Evolutionary conservation across 441 rosid genomes (phyloP).

Genomic region (Bocquillonia castaneifolia): DNA sequence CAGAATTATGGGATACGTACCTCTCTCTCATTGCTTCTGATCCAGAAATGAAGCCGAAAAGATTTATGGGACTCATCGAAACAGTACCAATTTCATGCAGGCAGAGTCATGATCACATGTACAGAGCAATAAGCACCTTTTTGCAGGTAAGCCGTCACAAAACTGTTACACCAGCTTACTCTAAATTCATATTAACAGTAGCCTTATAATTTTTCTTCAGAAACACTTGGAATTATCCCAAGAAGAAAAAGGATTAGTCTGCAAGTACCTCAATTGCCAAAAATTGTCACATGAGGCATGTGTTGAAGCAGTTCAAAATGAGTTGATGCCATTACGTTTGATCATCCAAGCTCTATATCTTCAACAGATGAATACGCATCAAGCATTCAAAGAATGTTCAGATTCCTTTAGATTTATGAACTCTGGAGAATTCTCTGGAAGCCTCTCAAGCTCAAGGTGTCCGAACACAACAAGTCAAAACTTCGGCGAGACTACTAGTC

Average conservation of each 20-base stretch:
- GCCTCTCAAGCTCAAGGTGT: conserved; percentile 55
- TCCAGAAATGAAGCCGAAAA: conserved; percentile 38
- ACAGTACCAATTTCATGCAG: conserved; percentile 52
- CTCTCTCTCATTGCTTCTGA: conserved; percentile 42
- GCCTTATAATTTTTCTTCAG: conserved; percentile 26
- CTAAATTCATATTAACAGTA: not conserved
- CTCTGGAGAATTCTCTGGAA: conserved; percentile 48
- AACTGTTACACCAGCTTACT: too few species aligned
- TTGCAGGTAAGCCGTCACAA: conserved; percentile 40
- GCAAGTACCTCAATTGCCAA: conserved; percentile 68
- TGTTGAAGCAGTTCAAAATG: conserved; percentile 69
- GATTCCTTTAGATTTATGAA: conserved; percentile 56
- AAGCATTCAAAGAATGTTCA: conserved; percentile 71
- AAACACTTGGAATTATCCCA: conserved; percentile 47
- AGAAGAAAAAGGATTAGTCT: conserved; percentile 57
- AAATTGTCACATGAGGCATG: conserved; percentile 65
- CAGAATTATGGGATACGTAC: conserved; percentile 61
- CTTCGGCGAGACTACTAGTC: conserved; percentile 37
- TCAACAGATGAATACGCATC: conserved; percentile 71
- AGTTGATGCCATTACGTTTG: conserved; percentile 69
- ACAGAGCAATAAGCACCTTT: conserved; percentile 55
- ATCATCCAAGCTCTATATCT: conserved; percentile 70
- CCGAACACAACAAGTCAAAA: conserved; percentile 45
- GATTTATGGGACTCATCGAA: conserved; percentile 57
- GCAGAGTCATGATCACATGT: conserved; percentile 64